Percentiles rank a stretch among this genome's conserved stretches.
These are phyloP conservation scores for Ceratobasidium sp. DNA, from an alignment of 1,284 basidiomycete genomes.

Conservation along the genomic window DNA sequence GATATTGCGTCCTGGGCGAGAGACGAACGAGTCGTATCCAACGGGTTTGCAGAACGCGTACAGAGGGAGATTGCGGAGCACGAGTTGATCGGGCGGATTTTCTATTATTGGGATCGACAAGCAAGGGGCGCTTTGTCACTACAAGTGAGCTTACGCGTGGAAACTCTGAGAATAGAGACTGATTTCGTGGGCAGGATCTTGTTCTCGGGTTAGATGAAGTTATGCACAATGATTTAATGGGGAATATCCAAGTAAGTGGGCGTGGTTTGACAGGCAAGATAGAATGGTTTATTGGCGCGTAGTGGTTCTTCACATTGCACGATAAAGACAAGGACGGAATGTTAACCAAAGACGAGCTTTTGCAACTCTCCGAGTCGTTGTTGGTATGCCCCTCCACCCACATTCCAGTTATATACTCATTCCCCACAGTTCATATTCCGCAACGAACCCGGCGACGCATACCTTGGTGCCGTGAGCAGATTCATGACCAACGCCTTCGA, in stretches of 20 bases:
- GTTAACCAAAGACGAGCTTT: constrained; percentile 78
- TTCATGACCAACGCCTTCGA: constrained; percentile 98
- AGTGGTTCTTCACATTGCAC: constrained; percentile 98
- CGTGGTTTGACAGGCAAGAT: not conserved
- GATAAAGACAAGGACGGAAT: constrained; percentile 96
- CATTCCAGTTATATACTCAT: constrained; percentile 28
- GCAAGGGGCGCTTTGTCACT: constrained; percentile 85
- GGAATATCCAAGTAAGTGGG: constrained; percentile 76
- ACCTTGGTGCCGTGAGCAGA: constrained; percentile 93
- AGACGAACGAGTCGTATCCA: constrained; percentile 92
- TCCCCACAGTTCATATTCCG: constrained; percentile 91
- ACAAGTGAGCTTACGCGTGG: constrained; percentile 67
- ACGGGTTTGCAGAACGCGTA: constrained; percentile 86
- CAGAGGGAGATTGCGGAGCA: constrained; percentile 86
- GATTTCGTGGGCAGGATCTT: constrained; percentile 73
- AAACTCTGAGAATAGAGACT: not conserved
- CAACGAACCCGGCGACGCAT: constrained; percentile 96
- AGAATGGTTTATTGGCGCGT: not conserved
- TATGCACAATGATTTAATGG: constrained; percentile 97
- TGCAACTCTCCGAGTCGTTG: constrained; percentile 88
- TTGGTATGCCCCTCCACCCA: constrained; percentile 68
- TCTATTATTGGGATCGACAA: constrained; percentile 90
- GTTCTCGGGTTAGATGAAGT: constrained; percentile 90
- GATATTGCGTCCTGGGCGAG: constrained; percentile 97
- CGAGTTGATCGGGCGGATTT: constrained; percentile 84